Base-by-base conservation (phyloP, 2,329 filamentous ascomycete genomes). In the Alternaria dauci region DNA sequence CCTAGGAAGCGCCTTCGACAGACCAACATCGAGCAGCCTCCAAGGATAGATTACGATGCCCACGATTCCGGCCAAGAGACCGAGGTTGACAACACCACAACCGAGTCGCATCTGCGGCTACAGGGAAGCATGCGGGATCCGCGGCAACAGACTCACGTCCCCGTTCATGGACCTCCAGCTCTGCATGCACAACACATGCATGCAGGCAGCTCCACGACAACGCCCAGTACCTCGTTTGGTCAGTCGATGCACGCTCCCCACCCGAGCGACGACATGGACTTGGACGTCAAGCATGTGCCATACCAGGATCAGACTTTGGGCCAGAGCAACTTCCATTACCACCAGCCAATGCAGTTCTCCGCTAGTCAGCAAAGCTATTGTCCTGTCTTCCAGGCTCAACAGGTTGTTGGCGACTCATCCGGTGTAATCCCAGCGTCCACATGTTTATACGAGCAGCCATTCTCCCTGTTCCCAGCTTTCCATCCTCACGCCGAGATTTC, bases 11-110 rank as follows among this genome's bases (percentile, higher is more conserved):
- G 68, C 47, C 48, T 54, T 26, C 68, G 63, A 26, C 61, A 16
- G 32, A 48, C 28, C 18, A 61, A 14, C 25, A 23, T 23, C 6
- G 11, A 16, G 12, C 11, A 20, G 23, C 20, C 6, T 44, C 30
- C 30, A 18, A 55, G 14, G 18, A 50, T 48, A 16, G 64, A 62
- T 12, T 36, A 26, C 0, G 50, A 56, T 6, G 52, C 39, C 25
- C 59, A 69, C 4, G 57, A 25, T 2, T 69, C 63, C 7, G 68
- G 55, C 38, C 58, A 68, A n/a, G 70, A 74, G 38, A 71, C 69
- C 1, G 72, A 71, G 46, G 53, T 62, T 11, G 70, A 72, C 11
- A 67, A 73, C 39, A 65, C 63, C 18, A 4, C 20, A 28, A 42
- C 28, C 14, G 25, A 36, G 14, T 55, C 39, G 25, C 38, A 51